Base-by-base conservation (phyloP, 805 yeast species). In the Kuraishia borneana region DNA sequence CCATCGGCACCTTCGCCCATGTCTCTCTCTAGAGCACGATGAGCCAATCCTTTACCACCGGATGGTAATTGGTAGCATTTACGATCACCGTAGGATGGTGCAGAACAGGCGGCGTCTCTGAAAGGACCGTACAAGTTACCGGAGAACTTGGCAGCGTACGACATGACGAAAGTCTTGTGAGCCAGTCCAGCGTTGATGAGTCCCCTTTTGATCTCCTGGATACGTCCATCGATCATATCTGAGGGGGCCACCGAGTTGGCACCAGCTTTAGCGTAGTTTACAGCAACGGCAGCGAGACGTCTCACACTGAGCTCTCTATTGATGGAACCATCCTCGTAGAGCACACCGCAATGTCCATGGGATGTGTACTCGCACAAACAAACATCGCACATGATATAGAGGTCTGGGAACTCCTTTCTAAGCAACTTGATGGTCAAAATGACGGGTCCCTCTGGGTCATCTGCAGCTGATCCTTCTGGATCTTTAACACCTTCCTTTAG, bases 321-420 rank as follows among this genome's bases (percentile, higher is more conserved):
- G 47, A 92, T 72, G 7, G 83, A 51, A 6, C 97, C 96, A 52
- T 87, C 96, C 37, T 83, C 94, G 40, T 78, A 68, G 35, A 92
- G 65, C 12, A 87, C 68, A 27, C 98, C 98, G 61, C 98, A 92
- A 56, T 92, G 98, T n/a, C 98, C 98, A 50, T 92, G 97, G 36
- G 79, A 70, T 6, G 98, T 92, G 58, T 85, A 92, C 59, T 92
- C 98, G 63, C 98, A 92, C 35, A 92, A 62, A 58, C 98, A 92
- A 18, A 89, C 96, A 52, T 92, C 98, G 51, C 95, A 83, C 70
- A 87, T 75, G 42, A 92, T 73, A 54, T 78, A 89, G 39, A 92
- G 67, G 19, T 73, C 80, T 4, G 98, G 97, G 61, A 83, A 88
- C 12, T 70, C 58, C 30, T 56, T 42, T 39, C 68, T 68, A 36